phyloP scores from a whole-genome alignment of 2,329 filamentous ascomycete species.

The Cladobotryum mycophilum region DNA sequence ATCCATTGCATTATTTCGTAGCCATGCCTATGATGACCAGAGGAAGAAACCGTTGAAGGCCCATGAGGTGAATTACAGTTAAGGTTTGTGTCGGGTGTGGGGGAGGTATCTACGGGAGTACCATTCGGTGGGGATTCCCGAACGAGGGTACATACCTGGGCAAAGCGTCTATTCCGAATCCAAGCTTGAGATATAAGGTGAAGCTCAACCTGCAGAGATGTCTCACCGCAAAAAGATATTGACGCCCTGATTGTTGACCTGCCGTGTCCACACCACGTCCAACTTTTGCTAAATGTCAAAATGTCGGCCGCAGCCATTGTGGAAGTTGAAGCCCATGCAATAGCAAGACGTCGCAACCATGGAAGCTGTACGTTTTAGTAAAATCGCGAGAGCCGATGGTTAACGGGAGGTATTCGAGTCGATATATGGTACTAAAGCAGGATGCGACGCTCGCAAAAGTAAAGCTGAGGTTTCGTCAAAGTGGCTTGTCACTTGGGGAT shows the following conservation, averaged over 20 bases:
- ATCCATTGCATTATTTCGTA: background rate
- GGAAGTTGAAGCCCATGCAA: slow-evolving; percentile 5
- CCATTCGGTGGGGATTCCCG: background rate
- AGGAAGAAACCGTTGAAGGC: background rate
- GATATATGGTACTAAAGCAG: background rate
- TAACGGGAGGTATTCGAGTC: background rate
- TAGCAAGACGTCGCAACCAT: slow-evolving; percentile 7
- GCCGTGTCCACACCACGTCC: slow-evolving; percentile 4
- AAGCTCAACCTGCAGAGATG: slow-evolving; percentile 20
- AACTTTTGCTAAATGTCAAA: background rate
- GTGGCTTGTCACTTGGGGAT: no score
- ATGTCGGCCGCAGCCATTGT: slow-evolving; percentile 11
- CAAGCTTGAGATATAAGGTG: slow-evolving; percentile 29
- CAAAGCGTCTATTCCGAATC: slow-evolving; percentile 20
- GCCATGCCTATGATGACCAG: background rate
- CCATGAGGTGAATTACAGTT: background rate
- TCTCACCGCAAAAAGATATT: slow-evolving; percentile 22
- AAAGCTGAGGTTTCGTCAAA: no score
- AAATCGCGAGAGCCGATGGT: background rate
- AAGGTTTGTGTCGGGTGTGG: background rate
- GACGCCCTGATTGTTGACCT: background rate
- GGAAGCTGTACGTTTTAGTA: slow-evolving; percentile 2
- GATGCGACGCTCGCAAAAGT: background rate
- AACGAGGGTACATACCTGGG: slow-evolving; percentile 13
- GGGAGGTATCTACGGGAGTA: background rate